These are phyloP conservation scores for Cephaloascus fragrans DNA, from an alignment of 805 yeast species.

Conservation along the genomic window DNA sequence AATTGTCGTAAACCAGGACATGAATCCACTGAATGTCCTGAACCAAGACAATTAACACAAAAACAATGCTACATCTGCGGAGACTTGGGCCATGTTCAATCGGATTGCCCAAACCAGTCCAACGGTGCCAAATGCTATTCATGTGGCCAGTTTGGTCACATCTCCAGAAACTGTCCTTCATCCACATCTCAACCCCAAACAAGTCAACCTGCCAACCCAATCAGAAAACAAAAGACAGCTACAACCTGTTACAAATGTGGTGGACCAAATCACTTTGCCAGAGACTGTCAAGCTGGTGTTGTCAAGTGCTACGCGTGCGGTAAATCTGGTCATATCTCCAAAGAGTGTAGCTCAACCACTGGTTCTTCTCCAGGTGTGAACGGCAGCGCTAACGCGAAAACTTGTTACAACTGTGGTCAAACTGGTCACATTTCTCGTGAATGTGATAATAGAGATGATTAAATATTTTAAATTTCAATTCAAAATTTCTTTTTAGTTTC, in stretches of 20 bases:
- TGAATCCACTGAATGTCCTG: conserved; percentile 81
- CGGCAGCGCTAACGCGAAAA: conserved; percentile 30
- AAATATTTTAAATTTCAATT: neutral
- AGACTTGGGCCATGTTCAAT: conserved; percentile 79
- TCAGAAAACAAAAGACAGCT: conserved; percentile 17
- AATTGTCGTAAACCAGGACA: conserved; percentile 88
- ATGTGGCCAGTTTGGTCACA: conserved; percentile 73
- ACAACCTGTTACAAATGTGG: conserved; percentile 84
- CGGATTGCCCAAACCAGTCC: conserved; percentile 66
- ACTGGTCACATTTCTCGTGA: conserved; percentile 85
- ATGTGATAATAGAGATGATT: conserved; percentile 26
- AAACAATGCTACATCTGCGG: conserved; percentile 94
- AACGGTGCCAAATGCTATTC: conserved; percentile 72
- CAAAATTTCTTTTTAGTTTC: too few relatives aligned
- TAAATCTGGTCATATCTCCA: conserved; percentile 79
- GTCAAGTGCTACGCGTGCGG: conserved; percentile 92
- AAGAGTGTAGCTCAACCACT: conserved; percentile 60
- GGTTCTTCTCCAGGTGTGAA: conserved; percentile 20
- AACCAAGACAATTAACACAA: conserved; percentile 74
- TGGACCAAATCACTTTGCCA: conserved; percentile 88
- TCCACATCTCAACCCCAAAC: conserved; percentile 14
- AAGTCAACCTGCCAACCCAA: conserved; percentile 9
- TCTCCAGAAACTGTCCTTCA: conserved; percentile 66
- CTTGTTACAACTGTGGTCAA: conserved; percentile 68
- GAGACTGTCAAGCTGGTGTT: conserved; percentile 68